Evolutionary conservation across 306 rosid genomes (phyloP), one percentile per base, ranked within the genome.

Genomic region (Betula pendula): DNA sequence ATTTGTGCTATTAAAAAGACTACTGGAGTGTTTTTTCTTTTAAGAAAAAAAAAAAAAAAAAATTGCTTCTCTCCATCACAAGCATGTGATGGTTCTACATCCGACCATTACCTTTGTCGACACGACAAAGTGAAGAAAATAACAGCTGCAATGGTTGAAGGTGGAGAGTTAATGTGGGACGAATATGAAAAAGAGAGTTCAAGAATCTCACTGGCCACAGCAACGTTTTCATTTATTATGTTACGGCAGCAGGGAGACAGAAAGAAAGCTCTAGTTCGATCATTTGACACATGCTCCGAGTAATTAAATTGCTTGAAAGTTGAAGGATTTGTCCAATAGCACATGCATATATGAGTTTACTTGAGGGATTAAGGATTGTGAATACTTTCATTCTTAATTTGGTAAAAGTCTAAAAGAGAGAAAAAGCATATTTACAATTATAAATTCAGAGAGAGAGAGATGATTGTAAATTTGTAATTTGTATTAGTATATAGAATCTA

Each of bases 221-320:
- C 72, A 31, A 47, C 73, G 12, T 38, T 44, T 44, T 38, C 72
- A 77, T 81, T 81, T 4, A 77, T 22, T 77, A 38, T 3, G 67
- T 47, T 40, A 56, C 8, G 33, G 33, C 2, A 67, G 12, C 43
- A 24, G 69, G 45, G 35, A 71, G 40, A 50, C 75, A 66, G 71
- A 22, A 53, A 31, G 79, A 82, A 77, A 60, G 77, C 70, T 68
- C 51, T 27, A 73, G 49, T 75, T 80, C 83, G 42, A 67, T 68
- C 65, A 75, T 56, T 68, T 62, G 62, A 58, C 83, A 68, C 83
- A 73, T 53, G 63, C 79, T 53, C 74, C 55, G 45, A 80, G 40
- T 52, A 24, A n/a, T n/a, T n/a, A n/a, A 73, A 7, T 79, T 59
- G 17, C 65, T 24, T 12, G 42, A 2, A 27, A 24, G 67, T 5